Evolutionary conservation across 257 asterid species (phyloP).

Genomic region (Solanum dulcamara): DNA sequence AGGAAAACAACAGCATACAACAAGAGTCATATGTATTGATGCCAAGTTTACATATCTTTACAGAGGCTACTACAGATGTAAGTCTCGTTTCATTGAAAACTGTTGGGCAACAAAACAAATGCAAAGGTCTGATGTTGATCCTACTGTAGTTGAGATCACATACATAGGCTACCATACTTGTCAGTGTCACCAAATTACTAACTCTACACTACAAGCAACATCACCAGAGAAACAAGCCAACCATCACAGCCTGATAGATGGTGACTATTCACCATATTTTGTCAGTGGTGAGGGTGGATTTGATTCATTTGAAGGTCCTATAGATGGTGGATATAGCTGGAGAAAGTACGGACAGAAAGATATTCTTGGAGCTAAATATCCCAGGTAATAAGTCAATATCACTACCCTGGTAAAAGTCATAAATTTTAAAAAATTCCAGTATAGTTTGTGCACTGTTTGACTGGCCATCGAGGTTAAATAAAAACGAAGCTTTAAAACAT

Average conservation of each 20-base stretch:
- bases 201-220: constrained; percentile 17
- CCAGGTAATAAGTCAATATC: constrained; percentile 13
- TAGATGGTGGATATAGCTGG: constrained; percentile 70
- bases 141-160: constrained; percentile 45
- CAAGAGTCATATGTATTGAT: neutral
- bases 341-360: constrained; percentile 57
- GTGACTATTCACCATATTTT: constrained; percentile 29
- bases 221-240: constrained; percentile 27
- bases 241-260: neutral
- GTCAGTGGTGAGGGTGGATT: constrained; percentile 36
- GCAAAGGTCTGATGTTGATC: constrained; percentile 75
- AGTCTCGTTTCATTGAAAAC: constrained; percentile 33
- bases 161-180: constrained; percentile 64
- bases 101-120: constrained; percentile 83
- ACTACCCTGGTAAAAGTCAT: neutral
- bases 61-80: constrained; percentile 86
- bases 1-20: neutral
- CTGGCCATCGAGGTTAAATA: too few species aligned
- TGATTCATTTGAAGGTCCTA: constrained; percentile 35
- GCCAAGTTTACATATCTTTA: neutral
- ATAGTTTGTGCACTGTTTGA: too few species aligned
- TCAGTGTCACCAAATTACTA: constrained; percentile 1
- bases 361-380: constrained; percentile 29
- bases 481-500: too few species aligned
- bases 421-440: too few species aligned